phyloP scores from a whole-genome alignment of 2,329 filamentous ascomycete species.

The Hypoxylon sp. region DNA sequence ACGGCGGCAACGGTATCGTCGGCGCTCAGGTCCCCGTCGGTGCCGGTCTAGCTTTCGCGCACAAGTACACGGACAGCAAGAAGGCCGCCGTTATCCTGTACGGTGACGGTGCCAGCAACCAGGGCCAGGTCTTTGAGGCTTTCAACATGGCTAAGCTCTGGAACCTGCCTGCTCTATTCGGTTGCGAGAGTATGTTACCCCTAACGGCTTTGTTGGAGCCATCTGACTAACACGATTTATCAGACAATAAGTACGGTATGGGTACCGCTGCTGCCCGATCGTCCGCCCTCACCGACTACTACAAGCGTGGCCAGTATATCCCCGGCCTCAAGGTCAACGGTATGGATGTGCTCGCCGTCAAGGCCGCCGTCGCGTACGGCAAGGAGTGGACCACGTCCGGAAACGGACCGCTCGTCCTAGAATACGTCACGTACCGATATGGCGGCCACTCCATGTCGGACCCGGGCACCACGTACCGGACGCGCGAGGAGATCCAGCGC shows the following conservation, averaged over 20 bases:
- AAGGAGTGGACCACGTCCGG: slow-evolving; percentile 86
- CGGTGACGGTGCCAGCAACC: slow-evolving; percentile 98
- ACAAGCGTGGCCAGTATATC: slow-evolving; percentile 99
- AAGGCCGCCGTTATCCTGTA: slow-evolving; percentile 91
- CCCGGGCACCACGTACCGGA: slow-evolving; percentile 98
- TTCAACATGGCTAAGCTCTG: slow-evolving; percentile 99
- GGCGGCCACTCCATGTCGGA: slow-evolving; percentile 99
- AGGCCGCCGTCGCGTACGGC: slow-evolving; percentile 93
- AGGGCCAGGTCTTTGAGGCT: slow-evolving; percentile 99
- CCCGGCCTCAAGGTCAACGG: slow-evolving; percentile 99
- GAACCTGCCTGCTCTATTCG: slow-evolving; percentile 95
- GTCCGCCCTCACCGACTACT: slow-evolving; percentile 97
- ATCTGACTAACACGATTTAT: slow-evolving; percentile 44
- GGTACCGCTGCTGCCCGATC: slow-evolving; percentile 95
- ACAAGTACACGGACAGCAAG: slow-evolving; percentile 91
- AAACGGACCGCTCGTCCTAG: slow-evolving; percentile 94
- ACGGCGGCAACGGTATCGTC: slow-evolving; percentile 98
- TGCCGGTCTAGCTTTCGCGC: slow-evolving; percentile 94
- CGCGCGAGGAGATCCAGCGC: slow-evolving; percentile 98
- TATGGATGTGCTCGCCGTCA: slow-evolving; percentile 98
- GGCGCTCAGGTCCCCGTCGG: slow-evolving; percentile 98
- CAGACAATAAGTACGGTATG: slow-evolving; percentile 99
- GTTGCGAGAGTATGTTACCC: slow-evolving; percentile 87
- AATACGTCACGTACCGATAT: slow-evolving; percentile 99
- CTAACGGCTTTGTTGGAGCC: neutral